phyloP scores from a whole-genome alignment of 768 basidiomycete species.

The Trametes cubensis region DNA sequence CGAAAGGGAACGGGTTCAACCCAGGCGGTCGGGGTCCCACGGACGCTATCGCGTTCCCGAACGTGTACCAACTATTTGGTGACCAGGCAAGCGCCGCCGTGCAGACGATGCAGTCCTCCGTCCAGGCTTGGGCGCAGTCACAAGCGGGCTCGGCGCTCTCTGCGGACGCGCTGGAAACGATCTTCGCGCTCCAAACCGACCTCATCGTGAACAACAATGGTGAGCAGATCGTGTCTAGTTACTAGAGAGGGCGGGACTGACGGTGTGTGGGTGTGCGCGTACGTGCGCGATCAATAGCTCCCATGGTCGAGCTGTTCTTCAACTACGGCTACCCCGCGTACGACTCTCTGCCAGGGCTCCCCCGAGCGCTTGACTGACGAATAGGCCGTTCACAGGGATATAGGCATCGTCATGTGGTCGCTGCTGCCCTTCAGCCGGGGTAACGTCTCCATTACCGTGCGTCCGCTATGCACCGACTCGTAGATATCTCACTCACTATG shows the following conservation, averaged over 20 bases:
- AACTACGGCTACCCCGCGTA: slow-evolving; percentile 50
- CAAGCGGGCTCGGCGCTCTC: slow-evolving; percentile 45
- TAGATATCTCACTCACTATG: background rate
- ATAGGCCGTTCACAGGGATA: slow-evolving; percentile 32
- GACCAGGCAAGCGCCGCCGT: slow-evolving; percentile 29
- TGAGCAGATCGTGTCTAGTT: slow-evolving; percentile 13
- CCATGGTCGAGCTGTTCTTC: slow-evolving; percentile 51
- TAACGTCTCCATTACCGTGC: slow-evolving; percentile 48
- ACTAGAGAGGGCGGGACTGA: background rate
- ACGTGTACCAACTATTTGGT: slow-evolving; percentile 51
- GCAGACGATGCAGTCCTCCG: slow-evolving; percentile 41
- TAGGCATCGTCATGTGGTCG: slow-evolving; percentile 56
- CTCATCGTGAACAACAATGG: slow-evolving; percentile 51
- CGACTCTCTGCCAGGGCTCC: slow-evolving; percentile 10
- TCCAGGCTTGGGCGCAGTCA: slow-evolving; percentile 46
- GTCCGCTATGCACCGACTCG: background rate
- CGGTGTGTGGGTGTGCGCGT: background rate
- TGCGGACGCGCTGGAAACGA: slow-evolving; percentile 44
- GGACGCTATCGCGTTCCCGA: slow-evolving; percentile 54
- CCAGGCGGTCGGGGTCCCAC: slow-evolving; percentile 28
- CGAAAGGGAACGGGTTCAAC: slow-evolving; percentile 16
- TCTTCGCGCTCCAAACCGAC: slow-evolving; percentile 48
- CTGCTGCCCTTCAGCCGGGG: slow-evolving; percentile 60
- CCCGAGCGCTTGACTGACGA: background rate
- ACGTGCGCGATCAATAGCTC: slow-evolving; percentile 35